Base-by-base conservation (phyloP, 495 filamentous ascomycete genomes). In the Neurospora sp. region DNA sequence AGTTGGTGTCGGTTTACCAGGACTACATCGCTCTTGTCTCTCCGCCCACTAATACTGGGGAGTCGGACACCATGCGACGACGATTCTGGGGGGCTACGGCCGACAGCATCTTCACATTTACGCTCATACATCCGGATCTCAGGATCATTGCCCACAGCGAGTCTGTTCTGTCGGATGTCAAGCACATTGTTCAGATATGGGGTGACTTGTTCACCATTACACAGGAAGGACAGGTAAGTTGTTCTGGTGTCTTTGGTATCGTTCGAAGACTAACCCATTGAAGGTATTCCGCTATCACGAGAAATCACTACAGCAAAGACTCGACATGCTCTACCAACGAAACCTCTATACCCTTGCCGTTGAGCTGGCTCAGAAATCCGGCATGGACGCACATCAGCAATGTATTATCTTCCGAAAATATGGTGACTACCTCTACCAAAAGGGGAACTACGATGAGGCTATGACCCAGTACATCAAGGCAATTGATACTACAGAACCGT, bases 391-490 rank as follows among this genome's bases (percentile, higher is more conserved):
- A 12, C 80, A 89, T 23, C 93, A 97, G 79, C 93, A 96, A 69
- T 97, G 96, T 78, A 87, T 92, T 59, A 98, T 99, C 71, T 95
- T 92, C 76, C 90, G 96, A 72, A 95, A 90, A 82, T 98, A 97
- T 81, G 96, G 96, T 11, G 96, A 99, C 79, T 94, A 92, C 74
- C 83, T 98, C n/a, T 97, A 99, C 77, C 93, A 96, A 78, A 96
- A 94, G 77, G 92, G 91, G 4, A 94, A 97, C 78, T 98, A 94
- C 78, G 95, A 99, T 78, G 94, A 92, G 23, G 97, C 96, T 12
- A 99, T 99, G 96, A 92, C 96, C 79, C 96, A 97, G 81, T 99
- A 98, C 79, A 89, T 99, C 75, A 92, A 93, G 78, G 94, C 96
- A 0, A 97, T 99, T 74, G 95, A 97, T 75, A 96, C 92, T 73